Evolutionary conservation across 257 asterid genomes (phyloP), one percentile per base, ranked within the genome.

Genomic region (Primulina huaijiensis): DNA sequence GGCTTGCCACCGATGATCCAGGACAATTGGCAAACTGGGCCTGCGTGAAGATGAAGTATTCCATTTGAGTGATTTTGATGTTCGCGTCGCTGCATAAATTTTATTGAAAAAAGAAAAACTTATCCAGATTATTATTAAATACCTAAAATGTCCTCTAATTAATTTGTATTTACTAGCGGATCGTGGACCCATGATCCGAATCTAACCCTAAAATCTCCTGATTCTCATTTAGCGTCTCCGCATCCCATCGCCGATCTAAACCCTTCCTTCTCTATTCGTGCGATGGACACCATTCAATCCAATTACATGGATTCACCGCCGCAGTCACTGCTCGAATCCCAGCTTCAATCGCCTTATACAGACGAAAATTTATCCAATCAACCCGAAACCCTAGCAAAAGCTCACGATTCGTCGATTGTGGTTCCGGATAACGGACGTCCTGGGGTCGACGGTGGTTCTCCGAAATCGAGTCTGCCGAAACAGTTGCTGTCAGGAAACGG

Each of bases 211-310:
- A 38, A 43, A 50, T 50, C 56, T 50, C 56, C 53, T 3, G 12
- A 9, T 10, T 2, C 11, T 0, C 3, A 40, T 3, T 40, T 12
- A 9, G 5, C 7, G 34, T 31, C 34, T 31, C 34, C 34, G 34
- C 34, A 31, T 38, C 55, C 19, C 55, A 1, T 14, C 7, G 19
- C 8, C 20, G 16, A 46, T 46, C 56, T 16, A 46, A 46, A 14
- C 56, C 56, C 20, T 46, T 46, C 1, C 0, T 12, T 14, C 56
- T 50, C 20, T 50, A 16, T 20, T 11, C 5, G 2, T 14, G 56
- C 72, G 8, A 90, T 90, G 97, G 95, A 88, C 43, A 75, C 92
- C 62, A 80, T 90, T 70, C 95, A 88, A 77, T 81, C 96, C 57
- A 80, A 67, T 65, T 85, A 85, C 79, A 69, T 66, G 75, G 93